Percentiles rank a stretch among this genome's conserved stretches.
These are phyloP conservation scores for Carex myosuroides DNA, from an alignment of 176 grass and related monocot genomes.

Conservation along the genomic window DNA sequence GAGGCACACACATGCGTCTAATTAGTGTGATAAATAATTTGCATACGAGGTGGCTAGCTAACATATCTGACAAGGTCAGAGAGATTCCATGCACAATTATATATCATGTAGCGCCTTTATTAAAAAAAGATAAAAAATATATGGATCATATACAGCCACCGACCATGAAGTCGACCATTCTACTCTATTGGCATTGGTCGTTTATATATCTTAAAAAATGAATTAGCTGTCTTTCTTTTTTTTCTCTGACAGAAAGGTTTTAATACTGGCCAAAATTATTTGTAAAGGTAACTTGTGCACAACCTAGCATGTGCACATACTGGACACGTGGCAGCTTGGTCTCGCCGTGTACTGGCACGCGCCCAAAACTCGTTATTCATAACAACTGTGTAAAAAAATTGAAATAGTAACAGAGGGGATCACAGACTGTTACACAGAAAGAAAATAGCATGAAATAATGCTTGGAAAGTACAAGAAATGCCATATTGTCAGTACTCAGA, in stretches of 20 bases:
- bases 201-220: neutral
- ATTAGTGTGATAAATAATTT: constrained; percentile 18
- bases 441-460: neutral
- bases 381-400: neutral
- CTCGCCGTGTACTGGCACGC: neutral
- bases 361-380: neutral
- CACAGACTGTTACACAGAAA: neutral
- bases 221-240: constrained; percentile 16
- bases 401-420: neutral
- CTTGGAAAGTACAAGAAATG: neutral
- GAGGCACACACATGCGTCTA: constrained; percentile 11
- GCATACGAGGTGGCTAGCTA: constrained; percentile 1
- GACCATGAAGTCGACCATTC: constrained; percentile 16
- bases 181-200: neutral
- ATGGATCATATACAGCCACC: neutral
- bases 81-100: constrained; percentile 21
- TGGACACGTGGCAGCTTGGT: neutral
- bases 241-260: neutral
- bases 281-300: neutral
- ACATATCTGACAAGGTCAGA: constrained; percentile 13
- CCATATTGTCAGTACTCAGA: neutral
- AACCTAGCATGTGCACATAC: neutral
- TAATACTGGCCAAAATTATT: neutral
- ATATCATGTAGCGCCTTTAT: no score
- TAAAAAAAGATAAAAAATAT: no score